Conservation (phyloP, 2,329 filamentous ascomycete genomes). For the Cucurbitaria berberidis region DNA sequence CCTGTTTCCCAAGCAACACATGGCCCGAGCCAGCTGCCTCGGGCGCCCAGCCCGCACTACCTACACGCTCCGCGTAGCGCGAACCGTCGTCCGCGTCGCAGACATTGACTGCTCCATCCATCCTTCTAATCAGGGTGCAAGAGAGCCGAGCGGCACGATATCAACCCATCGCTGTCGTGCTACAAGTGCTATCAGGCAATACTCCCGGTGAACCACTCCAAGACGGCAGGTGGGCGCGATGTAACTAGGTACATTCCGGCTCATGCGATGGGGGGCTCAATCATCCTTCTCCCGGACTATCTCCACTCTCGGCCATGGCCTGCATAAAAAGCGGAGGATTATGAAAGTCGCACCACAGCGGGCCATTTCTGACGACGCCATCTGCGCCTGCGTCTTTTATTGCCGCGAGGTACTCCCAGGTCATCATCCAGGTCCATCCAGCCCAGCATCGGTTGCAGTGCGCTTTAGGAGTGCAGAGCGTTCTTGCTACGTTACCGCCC, state of each 20-base stretch:
- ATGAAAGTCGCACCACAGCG: slow-evolving; percentile 15
- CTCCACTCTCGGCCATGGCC: slow-evolving; percentile 32
- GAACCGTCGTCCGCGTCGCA: slow-evolving; percentile 40
- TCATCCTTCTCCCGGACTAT: slow-evolving; percentile 22
- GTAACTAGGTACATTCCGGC: slow-evolving; percentile 29
- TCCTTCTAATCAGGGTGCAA: slow-evolving; percentile 12
- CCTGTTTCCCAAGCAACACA: slow-evolving; percentile 5
- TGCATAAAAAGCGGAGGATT: slow-evolving; percentile 25
- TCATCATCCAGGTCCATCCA: background rate
- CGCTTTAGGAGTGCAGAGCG: slow-evolving; percentile 5
- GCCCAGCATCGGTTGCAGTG: slow-evolving; percentile 10
- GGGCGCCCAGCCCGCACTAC: slow-evolving; percentile 30
- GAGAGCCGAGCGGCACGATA: slow-evolving; percentile 25
- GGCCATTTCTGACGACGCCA: slow-evolving; percentile 10
- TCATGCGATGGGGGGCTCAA: slow-evolving; percentile 20
- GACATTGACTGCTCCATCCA: slow-evolving; percentile 27
- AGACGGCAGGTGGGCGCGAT: slow-evolving; percentile 34
- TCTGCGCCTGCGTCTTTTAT: slow-evolving; percentile 19
- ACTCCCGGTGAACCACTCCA: slow-evolving; percentile 24
- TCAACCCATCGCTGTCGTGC: slow-evolving; percentile 17
- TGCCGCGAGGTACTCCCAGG: slow-evolving; percentile 5
- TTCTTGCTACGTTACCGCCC: slow-evolving; percentile 6
- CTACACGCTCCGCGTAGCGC: slow-evolving; percentile 39
- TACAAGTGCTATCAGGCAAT: slow-evolving; percentile 18
- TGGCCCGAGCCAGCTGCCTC: slow-evolving; percentile 11